Conservation (phyloP, 2,329 filamentous ascomycete species). For the Ascochyta pisi region DNA sequence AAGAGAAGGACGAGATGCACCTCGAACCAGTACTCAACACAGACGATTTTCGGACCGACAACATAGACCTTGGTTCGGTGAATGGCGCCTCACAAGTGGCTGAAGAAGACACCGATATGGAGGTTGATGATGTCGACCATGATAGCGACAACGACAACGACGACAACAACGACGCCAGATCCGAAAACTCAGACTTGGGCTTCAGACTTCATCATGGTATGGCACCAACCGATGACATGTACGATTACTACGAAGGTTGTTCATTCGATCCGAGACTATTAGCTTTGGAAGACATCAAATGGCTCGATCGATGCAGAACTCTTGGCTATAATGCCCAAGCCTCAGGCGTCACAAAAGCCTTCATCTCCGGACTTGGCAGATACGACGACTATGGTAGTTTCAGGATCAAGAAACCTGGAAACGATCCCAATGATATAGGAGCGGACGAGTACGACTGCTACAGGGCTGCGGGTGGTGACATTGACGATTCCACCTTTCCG, state of each 20-base stretch:
- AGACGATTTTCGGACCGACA: neutral
- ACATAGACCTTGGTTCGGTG: neutral
- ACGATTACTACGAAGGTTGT: conserved; percentile 13
- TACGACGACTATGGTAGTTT: conserved; percentile 20
- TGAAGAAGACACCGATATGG: neutral
- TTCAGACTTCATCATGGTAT: neutral
- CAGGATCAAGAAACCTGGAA: conserved; percentile 1
- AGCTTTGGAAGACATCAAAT: conserved; percentile 15
- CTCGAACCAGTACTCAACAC: neutral
- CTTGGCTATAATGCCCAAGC: conserved; percentile 24
- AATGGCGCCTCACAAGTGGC: neutral
- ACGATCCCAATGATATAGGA: conserved; percentile 20
- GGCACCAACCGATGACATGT: neutral
- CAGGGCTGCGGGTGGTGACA: no score
- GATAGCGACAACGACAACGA: neutral
- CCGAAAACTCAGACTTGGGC: conserved; percentile 9
- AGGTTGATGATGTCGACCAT: neutral
- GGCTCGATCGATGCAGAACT: conserved; percentile 19
- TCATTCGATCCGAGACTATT: conserved; percentile 25
- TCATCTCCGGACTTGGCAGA: conserved; percentile 21
- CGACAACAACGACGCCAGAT: conserved; percentile 1
- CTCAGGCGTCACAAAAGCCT: conserved; percentile 16
- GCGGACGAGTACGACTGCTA: neutral
- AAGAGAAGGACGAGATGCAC: neutral
- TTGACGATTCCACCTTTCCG: conserved; percentile 14